These are phyloP conservation scores for Leishmania lainsoni DNA, from an alignment of 208 protist genomes.

Conservation along the genomic window DNA sequence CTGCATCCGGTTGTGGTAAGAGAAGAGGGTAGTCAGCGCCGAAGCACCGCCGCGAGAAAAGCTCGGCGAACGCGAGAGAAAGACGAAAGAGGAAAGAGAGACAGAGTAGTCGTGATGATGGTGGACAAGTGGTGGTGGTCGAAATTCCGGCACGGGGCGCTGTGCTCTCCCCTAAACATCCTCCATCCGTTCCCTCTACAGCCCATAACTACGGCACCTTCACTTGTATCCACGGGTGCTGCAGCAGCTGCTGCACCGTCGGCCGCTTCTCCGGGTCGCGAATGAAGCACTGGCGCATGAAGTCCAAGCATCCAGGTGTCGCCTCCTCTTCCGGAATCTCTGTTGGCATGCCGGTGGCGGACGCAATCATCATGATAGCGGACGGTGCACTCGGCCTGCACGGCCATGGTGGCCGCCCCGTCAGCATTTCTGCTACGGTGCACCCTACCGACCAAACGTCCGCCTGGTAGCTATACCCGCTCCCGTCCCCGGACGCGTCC, in stretches of 20 bases:
- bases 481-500: conserved; percentile 42
- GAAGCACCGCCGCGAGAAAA: background rate
- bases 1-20: background rate
- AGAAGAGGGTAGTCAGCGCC: background rate
- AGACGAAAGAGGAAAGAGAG: background rate
- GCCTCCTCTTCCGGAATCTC: conserved; percentile 84
- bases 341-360: conserved; percentile 67
- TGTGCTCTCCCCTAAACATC: background rate
- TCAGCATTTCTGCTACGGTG: conserved; percentile 93
- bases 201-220: conserved; percentile 48
- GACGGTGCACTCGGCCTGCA: conserved; percentile 74
- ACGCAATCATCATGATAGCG: conserved; percentile 92
- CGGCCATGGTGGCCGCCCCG: conserved; percentile 91
- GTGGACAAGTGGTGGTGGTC: background rate
- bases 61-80: background rate
- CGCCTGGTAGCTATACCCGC: conserved; percentile 90
- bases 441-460: conserved; percentile 95
- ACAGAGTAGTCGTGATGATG: background rate
- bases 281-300: conserved; percentile 86
- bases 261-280: conserved; percentile 77
- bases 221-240: conserved; percentile 85
- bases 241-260: conserved; percentile 84
- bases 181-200: background rate
- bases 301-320: conserved; percentile 77
- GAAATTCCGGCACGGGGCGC: background rate